Evolutionary conservation across 768 basidiomycete species (phyloP), one percentile per base, ranked within the genome.

Genomic region (Boletus huronensis): DNA sequence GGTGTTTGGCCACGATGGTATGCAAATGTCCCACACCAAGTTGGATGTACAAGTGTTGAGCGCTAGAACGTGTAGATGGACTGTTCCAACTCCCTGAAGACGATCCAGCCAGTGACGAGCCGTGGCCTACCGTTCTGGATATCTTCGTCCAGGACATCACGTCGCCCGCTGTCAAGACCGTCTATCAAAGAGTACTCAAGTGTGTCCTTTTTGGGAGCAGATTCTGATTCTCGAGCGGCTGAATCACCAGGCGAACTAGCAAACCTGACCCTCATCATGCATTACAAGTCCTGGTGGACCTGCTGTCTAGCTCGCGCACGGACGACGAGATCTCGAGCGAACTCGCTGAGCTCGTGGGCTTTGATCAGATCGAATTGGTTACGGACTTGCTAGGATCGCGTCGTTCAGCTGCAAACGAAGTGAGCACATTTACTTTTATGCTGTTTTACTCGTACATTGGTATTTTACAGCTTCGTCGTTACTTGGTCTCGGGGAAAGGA

Each of bases 291-390:
- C 51, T 79, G 23, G 63, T 64, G 6, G 51, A 62, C 9, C 68
- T 80, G 34, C 70, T 90, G 16, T 76, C 78, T 1, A 82, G 82
- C 6, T 58, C 72, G 23, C 75, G 74, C 36, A 72, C 75, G 6
- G 78, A 87, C 58, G 90, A 93, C 29, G 82, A 81, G 21, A 87
- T 97, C 29, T 88, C 91, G 26, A 81, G 74, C 26, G 87, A 91
- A 60, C 68, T 98, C 10, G 82, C 80, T 8, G 94, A 97, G 55
- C 73, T 90, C 10, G 68, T 95, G 44, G 96, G 94, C 3, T 91
- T 86, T 66, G 90, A 96, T 47, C 81, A 87, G 17, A 82, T 98
- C 45, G 90, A 91, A 26, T 73, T 93, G 32, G 83, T 88, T 8
- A 81, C 80, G 72, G 81, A 88, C 39, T 78, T 97, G 26, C 69